Percentiles rank a stretch among this genome's conserved stretches.
Conservation (phyloP, 148 eudicot species). For the Rhododendron henanense region DNA sequence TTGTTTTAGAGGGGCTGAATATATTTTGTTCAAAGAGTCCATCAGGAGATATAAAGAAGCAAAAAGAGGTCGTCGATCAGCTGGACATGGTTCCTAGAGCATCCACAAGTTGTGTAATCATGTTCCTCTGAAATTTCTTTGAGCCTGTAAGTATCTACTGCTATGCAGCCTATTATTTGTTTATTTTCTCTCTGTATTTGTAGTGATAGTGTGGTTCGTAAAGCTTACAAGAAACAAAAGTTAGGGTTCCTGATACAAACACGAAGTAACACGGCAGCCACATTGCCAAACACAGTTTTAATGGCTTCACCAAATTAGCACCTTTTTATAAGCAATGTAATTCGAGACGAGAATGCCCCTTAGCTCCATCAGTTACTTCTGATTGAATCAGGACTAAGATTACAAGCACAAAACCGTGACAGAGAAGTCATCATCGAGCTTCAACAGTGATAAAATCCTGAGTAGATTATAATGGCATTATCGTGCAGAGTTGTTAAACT, state of each 20-base stretch:
- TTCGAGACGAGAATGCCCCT: neutral
- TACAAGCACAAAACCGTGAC: neutral
- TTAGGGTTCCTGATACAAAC: neutral
- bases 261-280: neutral
- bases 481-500: neutral
- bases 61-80: slow-evolving; percentile 11
- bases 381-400: neutral
- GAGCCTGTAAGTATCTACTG: slow-evolving; percentile 5
- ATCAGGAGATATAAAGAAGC: slow-evolving; percentile 8
- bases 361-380: neutral
- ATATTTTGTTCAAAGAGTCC: slow-evolving; percentile 17
- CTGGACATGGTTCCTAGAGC: slow-evolving; percentile 17
- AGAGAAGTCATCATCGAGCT: neutral
- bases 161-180: neutral
- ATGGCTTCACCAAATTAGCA: neutral
- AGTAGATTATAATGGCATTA: neutral
- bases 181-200: neutral
- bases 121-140: slow-evolving; percentile 16
- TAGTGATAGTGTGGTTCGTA: neutral
- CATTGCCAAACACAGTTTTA: neutral
- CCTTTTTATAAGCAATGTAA: neutral
- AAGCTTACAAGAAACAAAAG: neutral
- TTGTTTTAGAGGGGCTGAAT: slow-evolving; percentile 30
- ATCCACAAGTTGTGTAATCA: slow-evolving; percentile 16
- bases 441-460: neutral